Evolutionary conservation across 1,284 basidiomycete genomes (phyloP).

Genomic region (Cutaneotrichosporon sp.): DNA sequence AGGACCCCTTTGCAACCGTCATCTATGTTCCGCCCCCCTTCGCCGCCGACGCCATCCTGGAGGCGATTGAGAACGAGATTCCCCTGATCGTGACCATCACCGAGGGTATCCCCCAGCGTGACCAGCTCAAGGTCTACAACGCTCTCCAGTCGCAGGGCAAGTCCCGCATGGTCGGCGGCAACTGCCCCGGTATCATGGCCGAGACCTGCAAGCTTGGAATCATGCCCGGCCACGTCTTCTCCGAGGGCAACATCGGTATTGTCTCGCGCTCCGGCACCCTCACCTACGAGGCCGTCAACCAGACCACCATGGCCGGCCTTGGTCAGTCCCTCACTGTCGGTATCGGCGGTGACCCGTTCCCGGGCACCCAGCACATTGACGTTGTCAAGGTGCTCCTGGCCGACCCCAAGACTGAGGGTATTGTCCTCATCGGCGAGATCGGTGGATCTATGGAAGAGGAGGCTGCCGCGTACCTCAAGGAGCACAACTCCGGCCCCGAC

Average conservation of each 20-base stretch:
- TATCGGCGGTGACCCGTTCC: constrained; percentile 98
- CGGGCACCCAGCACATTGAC: constrained; percentile 80
- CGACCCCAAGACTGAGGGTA: constrained; percentile 87
- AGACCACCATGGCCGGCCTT: constrained; percentile 88
- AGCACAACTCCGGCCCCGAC: constrained; percentile 82
- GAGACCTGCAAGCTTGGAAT: constrained; percentile 99
- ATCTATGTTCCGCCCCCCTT: constrained; percentile 92
- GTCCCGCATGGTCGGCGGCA: constrained; percentile 84
- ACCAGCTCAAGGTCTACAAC: constrained; percentile 91
- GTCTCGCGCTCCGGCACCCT: constrained; percentile 91
- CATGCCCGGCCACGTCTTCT: constrained; percentile 97
- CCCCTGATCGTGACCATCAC: constrained; percentile 94
- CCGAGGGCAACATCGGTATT: constrained; percentile 88
- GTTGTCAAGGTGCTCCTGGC: constrained; percentile 94
- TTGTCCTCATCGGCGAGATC: constrained; percentile 98
- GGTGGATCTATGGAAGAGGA: constrained; percentile 99
- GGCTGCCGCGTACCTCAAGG: constrained; percentile 90
- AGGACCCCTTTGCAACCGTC: constrained; percentile 82
- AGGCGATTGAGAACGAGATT: constrained; percentile 96
- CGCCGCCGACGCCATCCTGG: constrained; percentile 91
- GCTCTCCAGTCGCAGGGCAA: constrained; percentile 91
- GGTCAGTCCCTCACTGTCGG: constrained; percentile 96
- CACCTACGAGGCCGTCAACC: constrained; percentile 51
- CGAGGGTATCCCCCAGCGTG: constrained; percentile 92
- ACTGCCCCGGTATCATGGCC: constrained; percentile 97